Evolutionary conservation across 1,284 basidiomycete genomes (phyloP).

Genomic region (Marasmius tenuissimus): DNA sequence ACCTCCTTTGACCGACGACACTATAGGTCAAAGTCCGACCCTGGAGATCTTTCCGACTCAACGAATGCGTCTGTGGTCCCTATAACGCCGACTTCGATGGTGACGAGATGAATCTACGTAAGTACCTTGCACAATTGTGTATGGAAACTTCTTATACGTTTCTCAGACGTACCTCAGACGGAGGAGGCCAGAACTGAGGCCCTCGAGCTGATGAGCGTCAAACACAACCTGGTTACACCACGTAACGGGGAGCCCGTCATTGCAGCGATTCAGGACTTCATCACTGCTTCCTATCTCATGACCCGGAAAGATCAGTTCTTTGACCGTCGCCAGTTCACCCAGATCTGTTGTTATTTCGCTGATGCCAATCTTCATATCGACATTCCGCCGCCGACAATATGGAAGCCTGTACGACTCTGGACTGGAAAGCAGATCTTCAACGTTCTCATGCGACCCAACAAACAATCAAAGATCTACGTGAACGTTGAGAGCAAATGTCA

Average conservation of each 20-base stretch:
- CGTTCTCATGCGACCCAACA: constrained; percentile 95
- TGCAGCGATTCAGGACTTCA: constrained; percentile 98
- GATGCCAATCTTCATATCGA: constrained; percentile 94
- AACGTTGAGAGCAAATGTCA: constrained; percentile 98
- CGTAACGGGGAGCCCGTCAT: constrained; percentile 98
- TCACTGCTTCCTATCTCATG: constrained; percentile 95
- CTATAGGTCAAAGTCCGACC: constrained; percentile 85
- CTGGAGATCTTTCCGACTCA: constrained; percentile 97
- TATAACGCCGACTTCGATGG: constrained; percentile 99
- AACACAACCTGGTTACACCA: constrained; percentile 96
- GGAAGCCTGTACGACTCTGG: constrained; percentile 94
- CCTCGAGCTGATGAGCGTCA: constrained; percentile 96
- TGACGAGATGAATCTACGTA: constrained; percentile 99
- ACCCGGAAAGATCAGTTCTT: constrained; percentile 94
- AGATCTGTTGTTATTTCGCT: constrained; percentile 93
- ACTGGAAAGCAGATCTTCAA: constrained; percentile 99
- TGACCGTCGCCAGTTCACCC: constrained; percentile 93
- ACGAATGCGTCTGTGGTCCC: constrained; percentile 99
- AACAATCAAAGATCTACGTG: constrained; percentile 79
- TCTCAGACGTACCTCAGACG: constrained; percentile 93
- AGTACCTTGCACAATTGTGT: constrained; percentile 27
- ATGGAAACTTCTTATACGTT: neutral
- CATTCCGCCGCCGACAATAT: constrained; percentile 92
- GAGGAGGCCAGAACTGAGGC: constrained; percentile 99
- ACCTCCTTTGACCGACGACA: constrained; percentile 5